phyloP scores from a whole-genome alignment of 371 early-diverging fungal species.

The Mucor saturninus region DNA sequence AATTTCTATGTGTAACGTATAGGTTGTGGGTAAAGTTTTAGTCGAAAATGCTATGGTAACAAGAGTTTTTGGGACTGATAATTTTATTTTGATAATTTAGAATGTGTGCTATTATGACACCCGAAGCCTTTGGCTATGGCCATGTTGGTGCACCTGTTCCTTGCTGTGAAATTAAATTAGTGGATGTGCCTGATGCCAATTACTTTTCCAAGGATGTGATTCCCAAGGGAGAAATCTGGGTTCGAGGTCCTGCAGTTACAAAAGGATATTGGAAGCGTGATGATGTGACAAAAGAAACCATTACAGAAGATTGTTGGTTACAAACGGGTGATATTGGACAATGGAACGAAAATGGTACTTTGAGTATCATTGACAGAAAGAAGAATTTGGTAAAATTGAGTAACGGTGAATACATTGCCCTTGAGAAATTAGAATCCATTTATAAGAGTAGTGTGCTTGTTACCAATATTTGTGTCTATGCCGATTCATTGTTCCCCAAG shows the following conservation, averaged over 20 bases:
- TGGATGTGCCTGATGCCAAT: constrained; percentile 83
- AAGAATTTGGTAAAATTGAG: constrained; percentile 82
- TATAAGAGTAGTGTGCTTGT: constrained; percentile 83
- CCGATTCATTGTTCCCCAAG: constrained; percentile 69
- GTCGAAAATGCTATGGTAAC: not conserved
- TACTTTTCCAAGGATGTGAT: constrained; percentile 76
- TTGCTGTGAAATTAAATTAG: constrained; percentile 88
- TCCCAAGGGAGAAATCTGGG: constrained; percentile 88
- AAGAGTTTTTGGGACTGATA: not conserved
- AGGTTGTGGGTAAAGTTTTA: constrained; percentile 47
- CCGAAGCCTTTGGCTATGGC: constrained; percentile 66
- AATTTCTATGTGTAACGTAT: not conserved
- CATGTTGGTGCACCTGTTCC: constrained; percentile 87
- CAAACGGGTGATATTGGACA: constrained; percentile 94
- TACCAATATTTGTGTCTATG: constrained; percentile 87
- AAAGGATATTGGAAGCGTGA: constrained; percentile 75
- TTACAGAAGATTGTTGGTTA: constrained; percentile 87
- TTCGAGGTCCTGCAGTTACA: constrained; percentile 81
- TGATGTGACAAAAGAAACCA: constrained; percentile 72
- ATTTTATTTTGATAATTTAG: constrained; percentile 26
- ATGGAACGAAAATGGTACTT: constrained; percentile 71
- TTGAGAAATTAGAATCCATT: constrained; percentile 96
- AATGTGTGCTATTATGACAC: constrained; percentile 70
- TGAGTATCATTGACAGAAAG: constrained; percentile 80
- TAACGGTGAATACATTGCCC: constrained; percentile 97